These are phyloP conservation scores for Fagus sylvatica DNA, from an alignment of 306 rosid genomes.

Conservation along the genomic window DNA sequence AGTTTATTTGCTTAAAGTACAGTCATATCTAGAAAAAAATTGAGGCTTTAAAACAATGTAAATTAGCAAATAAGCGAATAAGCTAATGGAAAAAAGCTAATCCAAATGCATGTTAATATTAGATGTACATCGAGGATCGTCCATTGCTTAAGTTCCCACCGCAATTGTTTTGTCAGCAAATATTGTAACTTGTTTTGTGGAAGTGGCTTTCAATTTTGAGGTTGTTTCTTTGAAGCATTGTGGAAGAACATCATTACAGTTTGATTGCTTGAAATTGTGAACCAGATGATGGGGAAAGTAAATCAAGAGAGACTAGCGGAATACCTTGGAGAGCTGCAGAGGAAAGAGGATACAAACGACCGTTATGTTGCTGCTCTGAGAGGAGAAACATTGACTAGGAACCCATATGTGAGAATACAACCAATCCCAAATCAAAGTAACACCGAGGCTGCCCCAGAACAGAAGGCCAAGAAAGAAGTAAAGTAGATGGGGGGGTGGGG, in stretches of 20 bases:
- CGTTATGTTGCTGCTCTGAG: constrained; percentile 86
- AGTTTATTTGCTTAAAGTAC: too few relatives aligned
- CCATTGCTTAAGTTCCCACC: background rate
- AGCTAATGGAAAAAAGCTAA: too few relatives aligned
- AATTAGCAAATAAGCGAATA: too few relatives aligned
- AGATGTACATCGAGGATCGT: background rate
- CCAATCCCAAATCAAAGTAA: constrained; percentile 50
- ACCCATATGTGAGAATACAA: constrained; percentile 87
- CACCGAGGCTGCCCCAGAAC: constrained; percentile 32
- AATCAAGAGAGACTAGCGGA: constrained; percentile 83
- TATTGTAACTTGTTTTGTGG: background rate
- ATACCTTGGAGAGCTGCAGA: constrained; percentile 78
- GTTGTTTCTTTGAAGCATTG: constrained; percentile 3
- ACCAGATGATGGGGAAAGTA: constrained; percentile 81
- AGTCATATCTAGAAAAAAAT: too few relatives aligned
- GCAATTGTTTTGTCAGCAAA: background rate
- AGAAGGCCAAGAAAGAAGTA: constrained; percentile 12
- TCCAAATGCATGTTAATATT: background rate
- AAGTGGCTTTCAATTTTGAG: background rate
- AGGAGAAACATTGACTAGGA: constrained; percentile 82
- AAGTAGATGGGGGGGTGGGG: constrained; percentile 35
- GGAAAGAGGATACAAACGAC: constrained; percentile 87
- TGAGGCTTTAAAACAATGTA: too few relatives aligned
- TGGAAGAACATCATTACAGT: constrained; percentile 4
- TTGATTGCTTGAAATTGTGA: constrained; percentile 13